Conservation (phyloP, 306 rosid species). For the Castanea mollissima region DNA sequence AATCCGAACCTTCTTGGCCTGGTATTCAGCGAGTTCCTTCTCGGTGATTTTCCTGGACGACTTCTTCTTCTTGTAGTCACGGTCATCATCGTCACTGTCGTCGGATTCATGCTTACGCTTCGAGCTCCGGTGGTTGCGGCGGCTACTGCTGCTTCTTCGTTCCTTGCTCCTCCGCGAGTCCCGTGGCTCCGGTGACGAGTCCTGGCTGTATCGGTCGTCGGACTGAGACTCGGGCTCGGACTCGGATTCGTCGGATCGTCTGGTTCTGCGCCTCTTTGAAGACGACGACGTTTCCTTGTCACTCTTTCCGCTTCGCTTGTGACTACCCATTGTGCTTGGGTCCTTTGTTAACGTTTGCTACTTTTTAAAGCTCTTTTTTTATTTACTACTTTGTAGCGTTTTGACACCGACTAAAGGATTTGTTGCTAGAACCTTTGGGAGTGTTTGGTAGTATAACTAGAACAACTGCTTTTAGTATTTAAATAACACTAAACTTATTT, state of each 20-base stretch:
- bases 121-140: constrained; percentile 36
- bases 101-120: constrained; percentile 38
- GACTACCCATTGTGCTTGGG: constrained; percentile 20
- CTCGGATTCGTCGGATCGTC: constrained; percentile 41
- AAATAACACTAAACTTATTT: too few relatives aligned
- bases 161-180: constrained; percentile 35
- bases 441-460: too few relatives aligned
- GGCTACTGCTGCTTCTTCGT: constrained; percentile 29
- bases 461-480: too few relatives aligned
- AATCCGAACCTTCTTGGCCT: constrained; percentile 56
- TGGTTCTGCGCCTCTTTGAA: constrained; percentile 36
- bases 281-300: constrained; percentile 30
- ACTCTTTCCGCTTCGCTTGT: constrained; percentile 36
- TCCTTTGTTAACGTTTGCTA: not conserved
- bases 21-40: constrained; percentile 64
- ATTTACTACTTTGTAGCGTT: too few relatives aligned
- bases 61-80: constrained; percentile 35
- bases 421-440: too few relatives aligned
- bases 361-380: too few relatives aligned
- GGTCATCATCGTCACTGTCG: constrained; percentile 33
- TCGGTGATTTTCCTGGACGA: constrained; percentile 60
- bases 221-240: constrained; percentile 40
- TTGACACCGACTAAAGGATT: too few relatives aligned
- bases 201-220: constrained; percentile 35
- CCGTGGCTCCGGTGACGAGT: constrained; percentile 29